Percentiles rank a stretch among this genome's conserved stretches.
phyloP scores from a whole-genome alignment of 352 stramenopile species.

The Globisporangium sylvaticum region DNA sequence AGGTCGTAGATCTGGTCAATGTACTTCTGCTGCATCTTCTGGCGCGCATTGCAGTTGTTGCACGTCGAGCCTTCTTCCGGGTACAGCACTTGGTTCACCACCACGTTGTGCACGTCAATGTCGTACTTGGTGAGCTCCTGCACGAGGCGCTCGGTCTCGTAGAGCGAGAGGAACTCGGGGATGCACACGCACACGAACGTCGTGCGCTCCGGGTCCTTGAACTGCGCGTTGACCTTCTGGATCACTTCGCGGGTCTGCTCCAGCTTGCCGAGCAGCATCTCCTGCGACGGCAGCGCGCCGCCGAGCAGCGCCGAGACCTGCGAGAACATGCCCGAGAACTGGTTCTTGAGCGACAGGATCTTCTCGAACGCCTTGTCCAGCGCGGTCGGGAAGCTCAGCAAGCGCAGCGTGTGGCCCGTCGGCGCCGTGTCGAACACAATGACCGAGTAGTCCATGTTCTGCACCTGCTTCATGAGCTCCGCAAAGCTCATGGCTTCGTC shows the following conservation, averaged over 20 bases:
- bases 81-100: slow-evolving; percentile 99
- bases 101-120: slow-evolving; percentile 99
- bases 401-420: slow-evolving; percentile 95
- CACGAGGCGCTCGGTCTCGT: slow-evolving; percentile 99
- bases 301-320: slow-evolving; percentile 78
- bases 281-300: slow-evolving; percentile 79
- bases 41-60: slow-evolving; percentile 94
- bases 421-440: slow-evolving; percentile 99
- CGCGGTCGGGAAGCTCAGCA: slow-evolving; percentile 97
- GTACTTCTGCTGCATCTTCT: slow-evolving; percentile 99
- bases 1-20: slow-evolving; percentile 99
- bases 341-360: slow-evolving; percentile 95
- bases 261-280: slow-evolving; percentile 95
- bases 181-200: slow-evolving; percentile 99
- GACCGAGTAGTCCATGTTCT: slow-evolving; percentile 97
- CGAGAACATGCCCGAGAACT: slow-evolving; percentile 86
- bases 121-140: slow-evolving; percentile 99
- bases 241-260: slow-evolving; percentile 96
- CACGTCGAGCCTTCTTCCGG: slow-evolving; percentile 70
- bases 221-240: slow-evolving; percentile 98
- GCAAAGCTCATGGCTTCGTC: slow-evolving; percentile 99
- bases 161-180: slow-evolving; percentile 99
- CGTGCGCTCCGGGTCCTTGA: slow-evolving; percentile 97
- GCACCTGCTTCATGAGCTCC: slow-evolving; percentile 98
- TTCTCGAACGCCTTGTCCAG: slow-evolving; percentile 98